These are phyloP conservation scores for Rhizoctonia solani DNA, from an alignment of 1,284 basidiomycete genomes.

Conservation along the genomic window DNA sequence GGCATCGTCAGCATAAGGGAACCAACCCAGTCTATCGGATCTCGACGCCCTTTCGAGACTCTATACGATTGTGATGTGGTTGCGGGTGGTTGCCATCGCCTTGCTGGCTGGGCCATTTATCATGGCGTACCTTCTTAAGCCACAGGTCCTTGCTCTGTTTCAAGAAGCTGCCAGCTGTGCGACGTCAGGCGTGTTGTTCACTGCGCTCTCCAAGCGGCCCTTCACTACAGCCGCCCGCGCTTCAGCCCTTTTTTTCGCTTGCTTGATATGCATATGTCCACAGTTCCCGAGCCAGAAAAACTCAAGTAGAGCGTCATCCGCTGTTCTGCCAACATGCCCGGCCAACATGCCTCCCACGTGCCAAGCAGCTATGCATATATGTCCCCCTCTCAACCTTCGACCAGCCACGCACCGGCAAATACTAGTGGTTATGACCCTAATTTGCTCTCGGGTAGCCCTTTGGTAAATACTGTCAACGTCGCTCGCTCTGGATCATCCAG, in stretches of 20 bases:
- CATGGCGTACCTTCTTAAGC: constrained; percentile 35
- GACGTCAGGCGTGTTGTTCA: constrained; percentile 33
- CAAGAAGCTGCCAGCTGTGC: constrained; percentile 33
- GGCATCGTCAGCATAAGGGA: constrained; percentile 30
- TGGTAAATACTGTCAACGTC: not conserved
- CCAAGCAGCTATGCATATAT: constrained; percentile 32
- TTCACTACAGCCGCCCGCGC: constrained; percentile 30
- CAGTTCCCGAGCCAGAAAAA: constrained; percentile 22
- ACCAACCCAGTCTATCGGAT: constrained; percentile 8
- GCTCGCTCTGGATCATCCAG: constrained; percentile 16
- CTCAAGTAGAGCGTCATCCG: constrained; percentile 34
- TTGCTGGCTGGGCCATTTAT: constrained; percentile 35
- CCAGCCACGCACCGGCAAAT: constrained; percentile 23
- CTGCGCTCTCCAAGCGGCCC: constrained; percentile 24
- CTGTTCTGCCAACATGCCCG: constrained; percentile 29
- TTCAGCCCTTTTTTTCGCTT: constrained; percentile 35
- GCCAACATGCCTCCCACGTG: constrained; percentile 34
- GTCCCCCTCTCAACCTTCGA: constrained; percentile 19
- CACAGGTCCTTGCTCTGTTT: constrained; percentile 30
- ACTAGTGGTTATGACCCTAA: constrained; percentile 20
- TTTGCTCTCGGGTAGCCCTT: constrained; percentile 20
- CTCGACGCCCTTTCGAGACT: constrained; percentile 32
- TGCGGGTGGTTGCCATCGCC: constrained; percentile 34
- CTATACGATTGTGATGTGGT: constrained; percentile 33
- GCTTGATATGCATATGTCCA: constrained; percentile 34